A percentile compares a stretch with the other conserved stretches of the same genome.
phyloP scores from a whole-genome alignment of 768 basidiomycete species.

The Tylopilus balloui region DNA sequence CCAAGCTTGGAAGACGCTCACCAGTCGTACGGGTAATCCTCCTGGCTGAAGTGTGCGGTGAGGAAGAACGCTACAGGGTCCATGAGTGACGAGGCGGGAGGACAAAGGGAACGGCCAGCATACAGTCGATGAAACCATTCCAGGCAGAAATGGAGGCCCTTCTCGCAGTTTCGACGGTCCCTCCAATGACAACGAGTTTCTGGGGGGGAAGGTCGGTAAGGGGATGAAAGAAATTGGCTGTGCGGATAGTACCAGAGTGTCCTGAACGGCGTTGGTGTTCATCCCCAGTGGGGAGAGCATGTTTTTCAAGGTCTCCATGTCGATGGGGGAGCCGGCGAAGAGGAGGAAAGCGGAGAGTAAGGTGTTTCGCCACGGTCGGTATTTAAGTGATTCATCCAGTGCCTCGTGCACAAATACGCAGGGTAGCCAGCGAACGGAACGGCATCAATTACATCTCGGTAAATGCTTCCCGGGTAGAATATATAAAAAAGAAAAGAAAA shows the following conservation, averaged over 20 bases:
- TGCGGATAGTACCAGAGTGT: slow-evolving; percentile 58
- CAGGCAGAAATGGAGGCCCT: slow-evolving; percentile 79
- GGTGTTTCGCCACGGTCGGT: slow-evolving; percentile 32
- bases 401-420: slow-evolving; percentile 33
- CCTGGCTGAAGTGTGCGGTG: slow-evolving; percentile 84
- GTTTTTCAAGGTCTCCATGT: slow-evolving; percentile 69
- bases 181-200: slow-evolving; percentile 90
- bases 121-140: slow-evolving; percentile 88
- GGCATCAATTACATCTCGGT: slow-evolving; percentile 32
- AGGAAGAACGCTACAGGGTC: slow-evolving; percentile 66
- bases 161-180: slow-evolving; percentile 82
- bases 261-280: slow-evolving; percentile 67
- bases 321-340: slow-evolving; percentile 28
- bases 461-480: slow-evolving; percentile 24
- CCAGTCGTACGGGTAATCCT: slow-evolving; percentile 88
- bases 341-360: slow-evolving; percentile 32
- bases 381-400: slow-evolving; percentile 34
- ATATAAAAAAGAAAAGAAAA: not conserved
- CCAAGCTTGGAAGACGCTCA: slow-evolving; percentile 21
- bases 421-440: slow-evolving; percentile 26
- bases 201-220: slow-evolving; percentile 24
- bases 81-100: not conserved
- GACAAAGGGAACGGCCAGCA: not conserved
- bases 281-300: slow-evolving; percentile 68
- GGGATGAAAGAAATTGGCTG: not conserved